Evolutionary conservation across 148 eudicot species (phyloP).

Genomic region (Bassia scoparia): DNA sequence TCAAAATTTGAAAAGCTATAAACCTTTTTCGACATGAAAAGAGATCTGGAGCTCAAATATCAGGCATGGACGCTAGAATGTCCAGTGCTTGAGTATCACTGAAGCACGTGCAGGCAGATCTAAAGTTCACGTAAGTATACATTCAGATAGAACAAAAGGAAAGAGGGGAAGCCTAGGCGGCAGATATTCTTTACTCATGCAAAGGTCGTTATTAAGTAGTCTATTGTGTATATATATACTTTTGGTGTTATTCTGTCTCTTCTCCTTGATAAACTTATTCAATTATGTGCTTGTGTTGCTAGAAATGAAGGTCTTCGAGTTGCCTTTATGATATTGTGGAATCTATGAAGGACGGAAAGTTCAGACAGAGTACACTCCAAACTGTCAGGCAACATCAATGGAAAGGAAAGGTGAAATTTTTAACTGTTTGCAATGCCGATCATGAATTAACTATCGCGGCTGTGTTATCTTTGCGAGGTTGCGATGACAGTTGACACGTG

Average conservation of each 20-base stretch:
- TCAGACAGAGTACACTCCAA: conserved; percentile 79
- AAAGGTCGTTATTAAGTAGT: conserved; percentile 47
- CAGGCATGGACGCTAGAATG: conserved; percentile 51
- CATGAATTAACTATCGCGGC: too few relatives aligned
- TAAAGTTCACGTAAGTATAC: conserved; percentile 94
- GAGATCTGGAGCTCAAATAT: conserved; percentile 62
- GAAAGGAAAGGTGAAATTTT: conserved; percentile 71
- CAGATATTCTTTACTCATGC: conserved; percentile 96
- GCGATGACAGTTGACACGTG: too few relatives aligned
- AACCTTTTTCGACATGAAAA: conserved; percentile 15
- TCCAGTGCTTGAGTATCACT: conserved; percentile 82
- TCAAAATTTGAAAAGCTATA: background rate
- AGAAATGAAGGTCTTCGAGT: conserved; percentile 98
- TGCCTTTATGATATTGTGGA: conserved; percentile 87
- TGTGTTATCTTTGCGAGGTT: too few relatives aligned
- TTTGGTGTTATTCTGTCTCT: background rate
- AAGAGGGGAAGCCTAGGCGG: conserved; percentile 89
- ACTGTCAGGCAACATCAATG: conserved; percentile 85
- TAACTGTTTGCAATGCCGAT: background rate
- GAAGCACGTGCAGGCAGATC: conserved; percentile 96
- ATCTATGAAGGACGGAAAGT: conserved; percentile 78
- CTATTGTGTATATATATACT: background rate
- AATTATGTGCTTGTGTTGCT: conserved; percentile 7
- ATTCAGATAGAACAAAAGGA: conserved; percentile 95
- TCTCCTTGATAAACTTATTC: background rate